Base-by-base conservation (phyloP, 1,284 basidiomycete species). In the Ustilago cynodontis region DNA sequence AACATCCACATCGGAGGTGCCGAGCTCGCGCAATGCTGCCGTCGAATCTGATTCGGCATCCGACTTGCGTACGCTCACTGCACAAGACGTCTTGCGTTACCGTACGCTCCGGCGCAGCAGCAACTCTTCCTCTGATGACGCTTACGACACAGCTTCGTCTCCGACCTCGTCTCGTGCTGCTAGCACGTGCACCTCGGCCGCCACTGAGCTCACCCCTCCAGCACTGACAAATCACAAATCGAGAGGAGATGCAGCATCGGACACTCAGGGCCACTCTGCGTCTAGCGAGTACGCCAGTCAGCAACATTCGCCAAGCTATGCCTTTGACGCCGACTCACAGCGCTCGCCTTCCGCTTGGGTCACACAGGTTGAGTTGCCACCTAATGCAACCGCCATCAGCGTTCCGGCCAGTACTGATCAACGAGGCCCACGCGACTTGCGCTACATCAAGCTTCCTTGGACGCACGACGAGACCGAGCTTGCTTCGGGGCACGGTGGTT, bases 401-500 rank as follows among this genome's bases (percentile, higher is more conserved):
- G 68, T 83, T 8, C 61, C 82, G 3, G 56, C 64, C 43, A 64
- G 49, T 43, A 63, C 67, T 2, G 39, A 56, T 9, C 41, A 43
- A 14, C 55, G 60, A 10, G 65, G 66, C 6, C 65, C 45, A 20
- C 37, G 51, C 50, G 61, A 74, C n/a, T 54, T 80, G 39, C 77
- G 79, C 41, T 98, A 98, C 86, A 91, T 94, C 86, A 96, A 97
- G 87, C 89, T 98, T 29, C 90, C 91, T 57, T 98, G 95, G 95
- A 95, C 94, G 37, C 96, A 98, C 86, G 82, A 83, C 55, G 79
- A 83, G 65, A 77, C 78, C 5, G 81, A 82, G 13, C 67, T 83
- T n/a, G 78, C 81, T 11, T 51, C 60, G 3, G 45, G 45, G 4
- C 67, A 67, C 5, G 81, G 82, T 11, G 82, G 82, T 4, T 83